Evolutionary conservation across 768 basidiomycete genomes (phyloP).

Genomic region (Zangia roseola): DNA sequence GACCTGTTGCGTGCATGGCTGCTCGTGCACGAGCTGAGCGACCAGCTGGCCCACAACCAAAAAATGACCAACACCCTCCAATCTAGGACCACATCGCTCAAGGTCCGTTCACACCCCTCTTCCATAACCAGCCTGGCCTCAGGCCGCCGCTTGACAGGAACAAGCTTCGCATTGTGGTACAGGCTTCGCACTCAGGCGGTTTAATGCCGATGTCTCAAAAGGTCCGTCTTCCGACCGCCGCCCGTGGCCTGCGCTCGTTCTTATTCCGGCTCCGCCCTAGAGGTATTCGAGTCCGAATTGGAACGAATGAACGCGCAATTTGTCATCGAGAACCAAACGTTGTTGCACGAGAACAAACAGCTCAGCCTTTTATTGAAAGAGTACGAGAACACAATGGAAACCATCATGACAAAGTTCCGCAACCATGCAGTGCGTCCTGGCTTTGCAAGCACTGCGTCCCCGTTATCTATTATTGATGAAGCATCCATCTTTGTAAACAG

Average conservation of each 20-base stretch:
- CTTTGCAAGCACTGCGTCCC: not conserved
- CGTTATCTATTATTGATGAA: conserved; percentile 5
- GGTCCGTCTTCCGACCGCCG: conserved; percentile 41
- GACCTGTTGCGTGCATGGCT: conserved; percentile 78
- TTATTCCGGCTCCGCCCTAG: conserved; percentile 41
- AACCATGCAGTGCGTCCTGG: conserved; percentile 73
- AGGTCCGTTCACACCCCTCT: conserved; percentile 47
- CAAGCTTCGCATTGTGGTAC: conserved; percentile 70
- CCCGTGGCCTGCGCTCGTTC: conserved; percentile 6
- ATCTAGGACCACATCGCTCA: conserved; percentile 65
- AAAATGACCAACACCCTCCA: conserved; percentile 69
- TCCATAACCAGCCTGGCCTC: conserved; percentile 9
- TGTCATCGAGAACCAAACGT: conserved; percentile 89
- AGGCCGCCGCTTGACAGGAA: conserved; percentile 42
- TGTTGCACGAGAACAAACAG: conserved; percentile 95
- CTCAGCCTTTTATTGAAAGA: conserved; percentile 86
- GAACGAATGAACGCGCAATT: conserved; percentile 88
- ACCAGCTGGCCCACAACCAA: conserved; percentile 81
- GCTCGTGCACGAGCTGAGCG: conserved; percentile 77
- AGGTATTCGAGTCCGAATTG: conserved; percentile 88
- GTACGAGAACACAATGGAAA: conserved; percentile 92
- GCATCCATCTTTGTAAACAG: conserved; percentile 38
- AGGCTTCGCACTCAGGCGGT: conserved; percentile 78
- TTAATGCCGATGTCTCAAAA: conserved; percentile 85
- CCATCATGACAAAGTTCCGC: conserved; percentile 95